Base-by-base conservation (phyloP, 768 basidiomycete genomes). In the Leccinum olivaceopallidum region DNA sequence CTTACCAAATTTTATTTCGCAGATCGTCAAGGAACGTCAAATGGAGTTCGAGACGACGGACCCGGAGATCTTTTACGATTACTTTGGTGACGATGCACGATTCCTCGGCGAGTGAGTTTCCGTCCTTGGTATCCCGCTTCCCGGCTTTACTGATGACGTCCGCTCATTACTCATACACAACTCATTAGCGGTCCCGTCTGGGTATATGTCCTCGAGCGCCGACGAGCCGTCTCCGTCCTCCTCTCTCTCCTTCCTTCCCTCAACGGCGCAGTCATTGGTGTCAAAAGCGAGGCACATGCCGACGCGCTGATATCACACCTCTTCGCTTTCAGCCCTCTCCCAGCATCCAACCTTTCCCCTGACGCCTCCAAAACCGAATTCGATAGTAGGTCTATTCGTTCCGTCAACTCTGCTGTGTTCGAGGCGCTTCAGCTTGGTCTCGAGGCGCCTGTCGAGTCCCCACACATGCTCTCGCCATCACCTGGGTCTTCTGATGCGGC, bases 31-130 rank as follows among this genome's bases (percentile, higher is more conserved):
- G 74, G 92, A 93, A 73, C 78, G 92, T 20, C 91, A 92, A 73
- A 91, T 94, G 88, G 90, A 90, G 64, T 93, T 94, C 66, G 91
- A 93, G 68, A 82, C 85, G 67, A 83, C 87, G 13, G 91, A 94
- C 65, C 89, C 89, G 26, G 92, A 92, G 34, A 84, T 86, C 1
- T 79, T 92, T 56, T 87, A 84, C 57, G 90, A 92, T 67, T 76
- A 94, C 39, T 94, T 94, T 69, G 91, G 90, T 16, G 83, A 89
- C 53, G 90, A 93, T 63, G 84, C 88, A 8, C 78, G 80, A 34
- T 88, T 85, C 53, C 81, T 94, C 60, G 83, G 83, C 59, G 90
- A 92, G 92, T 93, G 72, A 80, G 89, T 84, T 49, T 39, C 56
- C 44, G 5, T 47, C 26, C 37, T 37, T 13, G 56, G 57, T 47